Conservation (phyloP, 2,329 filamentous ascomycete species). For the Aspergillus brunneoviolaceus region DNA sequence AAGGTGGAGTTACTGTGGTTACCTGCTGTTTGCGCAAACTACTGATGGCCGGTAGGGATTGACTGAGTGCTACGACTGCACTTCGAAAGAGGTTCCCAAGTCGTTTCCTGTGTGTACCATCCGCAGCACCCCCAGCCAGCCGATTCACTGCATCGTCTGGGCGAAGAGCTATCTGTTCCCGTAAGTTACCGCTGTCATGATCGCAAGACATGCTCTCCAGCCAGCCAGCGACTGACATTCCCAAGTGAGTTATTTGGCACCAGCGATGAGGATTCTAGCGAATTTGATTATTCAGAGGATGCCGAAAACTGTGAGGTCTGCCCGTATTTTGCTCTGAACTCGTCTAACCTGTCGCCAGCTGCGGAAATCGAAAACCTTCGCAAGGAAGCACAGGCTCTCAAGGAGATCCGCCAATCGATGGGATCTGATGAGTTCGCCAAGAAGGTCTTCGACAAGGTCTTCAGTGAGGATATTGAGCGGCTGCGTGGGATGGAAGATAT, state of each 20-base stretch:
- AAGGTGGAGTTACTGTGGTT: slow-evolving; percentile 51
- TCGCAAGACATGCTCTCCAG: no score
- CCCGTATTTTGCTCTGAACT: background rate
- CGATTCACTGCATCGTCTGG: slow-evolving; percentile 99
- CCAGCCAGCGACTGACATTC: slow-evolving; percentile 25
- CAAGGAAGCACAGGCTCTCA: slow-evolving; percentile 78
- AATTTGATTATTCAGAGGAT: slow-evolving; percentile 77
- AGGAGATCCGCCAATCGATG: slow-evolving; percentile 77
- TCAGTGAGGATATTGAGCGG: slow-evolving; percentile 77
- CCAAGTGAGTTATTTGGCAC: slow-evolving; percentile 79
- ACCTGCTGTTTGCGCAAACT: background rate
- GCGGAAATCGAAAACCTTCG: slow-evolving; percentile 85
- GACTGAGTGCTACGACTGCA: slow-evolving; percentile 96
- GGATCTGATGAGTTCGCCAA: slow-evolving; percentile 74
- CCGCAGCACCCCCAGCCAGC: slow-evolving; percentile 89
- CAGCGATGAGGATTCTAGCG: slow-evolving; percentile 79
- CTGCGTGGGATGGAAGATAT: slow-evolving; percentile 87
- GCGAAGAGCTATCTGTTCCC: slow-evolving; percentile 94
- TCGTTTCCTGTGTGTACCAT: slow-evolving; percentile 97
- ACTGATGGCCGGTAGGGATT: slow-evolving; percentile 54
- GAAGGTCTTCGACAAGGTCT: slow-evolving; percentile 91
- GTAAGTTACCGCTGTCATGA: slow-evolving; percentile 28
- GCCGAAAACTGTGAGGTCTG: slow-evolving; percentile 67
- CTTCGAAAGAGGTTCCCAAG: slow-evolving; percentile 83
- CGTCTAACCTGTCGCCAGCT: slow-evolving; percentile 42